Conservation (phyloP, 163 green algal species). For the Botryococcus braunii region DNA sequence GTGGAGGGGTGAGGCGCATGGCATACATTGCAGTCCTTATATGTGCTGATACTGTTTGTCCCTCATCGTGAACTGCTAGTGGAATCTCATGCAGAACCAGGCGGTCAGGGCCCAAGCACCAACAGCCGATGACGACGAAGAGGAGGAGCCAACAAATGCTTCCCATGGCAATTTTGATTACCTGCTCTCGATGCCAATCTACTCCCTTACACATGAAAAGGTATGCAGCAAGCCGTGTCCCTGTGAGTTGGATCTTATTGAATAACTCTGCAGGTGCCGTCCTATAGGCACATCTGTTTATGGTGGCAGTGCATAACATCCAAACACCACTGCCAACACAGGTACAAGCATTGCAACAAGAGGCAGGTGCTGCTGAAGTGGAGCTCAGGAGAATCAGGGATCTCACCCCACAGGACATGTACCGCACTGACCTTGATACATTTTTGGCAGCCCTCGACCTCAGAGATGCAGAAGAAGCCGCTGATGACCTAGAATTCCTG, state of each 20-base stretch:
- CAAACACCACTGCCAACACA: not conserved
- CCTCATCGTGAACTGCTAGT: no score
- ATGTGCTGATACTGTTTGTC: no score
- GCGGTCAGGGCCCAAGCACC: no score
- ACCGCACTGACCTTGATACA: conserved; percentile 61
- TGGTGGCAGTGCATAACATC: not conserved
- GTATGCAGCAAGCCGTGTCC: conserved; percentile 14
- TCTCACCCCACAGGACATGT: conserved; percentile 65
- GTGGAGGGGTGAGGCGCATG: no score
- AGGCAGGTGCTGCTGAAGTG: conserved; percentile 39
- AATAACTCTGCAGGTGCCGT: conserved; percentile 3
- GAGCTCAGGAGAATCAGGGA: conserved; percentile 49
- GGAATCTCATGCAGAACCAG: conserved; percentile 11
- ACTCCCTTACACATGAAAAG: conserved; percentile 88
- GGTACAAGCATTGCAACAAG: conserved; percentile 31
- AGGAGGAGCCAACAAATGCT: conserved; percentile 14
- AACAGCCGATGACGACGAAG: conserved; percentile 1
- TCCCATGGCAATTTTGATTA: conserved; percentile 77
- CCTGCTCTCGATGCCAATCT: conserved; percentile 93
- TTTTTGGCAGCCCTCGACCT: conserved; percentile 45
- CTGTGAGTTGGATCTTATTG: conserved; percentile 6
- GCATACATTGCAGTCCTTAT: no score
- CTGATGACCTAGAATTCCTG: conserved; percentile 13
- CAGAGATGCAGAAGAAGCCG: conserved; percentile 13
- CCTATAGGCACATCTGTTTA: conserved; percentile 2